Evolutionary conservation across 2,329 filamentous ascomycete species (phyloP), one percentile per base, ranked within the genome.

Genomic region (Ascomycota sp.): DNA sequence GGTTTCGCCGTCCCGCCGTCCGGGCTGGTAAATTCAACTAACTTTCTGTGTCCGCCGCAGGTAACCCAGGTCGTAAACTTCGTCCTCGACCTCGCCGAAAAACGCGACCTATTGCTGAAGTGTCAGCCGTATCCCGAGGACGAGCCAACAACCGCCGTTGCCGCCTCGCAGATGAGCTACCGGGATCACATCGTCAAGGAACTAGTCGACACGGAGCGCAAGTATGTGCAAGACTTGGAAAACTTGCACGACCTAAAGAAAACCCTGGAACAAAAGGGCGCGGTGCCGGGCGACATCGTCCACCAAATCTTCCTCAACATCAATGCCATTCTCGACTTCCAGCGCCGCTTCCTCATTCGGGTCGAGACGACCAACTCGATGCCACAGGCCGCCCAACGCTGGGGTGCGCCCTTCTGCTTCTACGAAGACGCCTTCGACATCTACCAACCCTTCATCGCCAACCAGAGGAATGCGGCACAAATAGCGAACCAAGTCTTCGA

Each of bases 241-340:
- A 86, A 93, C 40, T 54, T 98, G 23, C 83, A 95, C 49, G 76
- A 85, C 29, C 66, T 95, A 46, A 95, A 93, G 56, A 86, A 81
- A 53, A 70, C 76, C 17, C 62, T 95, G 32, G 83, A 94, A 42
- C 78, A 91, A 47, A 83, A 76, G 39, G 83, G 83, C 23, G 71
- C 82, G 23, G 72, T 95, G 38, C 78, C 81, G 2, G 86, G 89
- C 31, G 89, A 98, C 48, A 70, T 76, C 8, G 75, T 93, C 15
- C 85, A 95, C 55, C 74, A 85, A 45, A 94, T 98, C 37, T 98
- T 98, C 54, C 64, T 95, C 36, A 98, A 98, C 53, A 72, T 95
- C 46, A 93, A 95, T 48, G 73, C 79, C 20, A 79, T 98, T 28
- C 65, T 98, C 30, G 89, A 98, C 51, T 93, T 94, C 48, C 86